Conservation (phyloP, 331 rosid genomes). For the Ulmus americana region DNA sequence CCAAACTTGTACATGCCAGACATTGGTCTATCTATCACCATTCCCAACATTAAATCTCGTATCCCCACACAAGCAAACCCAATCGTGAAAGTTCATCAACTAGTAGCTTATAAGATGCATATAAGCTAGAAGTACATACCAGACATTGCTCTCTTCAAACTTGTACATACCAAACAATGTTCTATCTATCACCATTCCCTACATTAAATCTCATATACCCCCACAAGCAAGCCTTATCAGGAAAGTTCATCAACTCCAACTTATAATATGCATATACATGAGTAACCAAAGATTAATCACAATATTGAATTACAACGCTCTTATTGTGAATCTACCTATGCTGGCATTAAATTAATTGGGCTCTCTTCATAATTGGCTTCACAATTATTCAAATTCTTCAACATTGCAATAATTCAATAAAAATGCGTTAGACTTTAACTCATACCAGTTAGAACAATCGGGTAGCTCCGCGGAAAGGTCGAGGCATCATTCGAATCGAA, state of each 20-base stretch:
- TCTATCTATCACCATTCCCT: too few species aligned
- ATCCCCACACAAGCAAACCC: not conserved
- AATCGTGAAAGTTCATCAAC: not conserved
- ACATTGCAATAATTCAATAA: not conserved
- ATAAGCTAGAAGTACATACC: not conserved
- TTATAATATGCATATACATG: too few species aligned
- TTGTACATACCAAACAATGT: too few species aligned
- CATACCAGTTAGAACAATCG: slow-evolving; percentile 87
- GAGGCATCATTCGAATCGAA: slow-evolving; percentile 52
- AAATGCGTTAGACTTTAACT: not conserved
- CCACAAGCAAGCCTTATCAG: too few species aligned
- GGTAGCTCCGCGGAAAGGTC: slow-evolving; percentile 84
- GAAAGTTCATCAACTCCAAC: too few species aligned
- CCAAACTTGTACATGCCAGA: not conserved
- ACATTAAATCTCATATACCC: too few species aligned
- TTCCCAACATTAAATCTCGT: not conserved
- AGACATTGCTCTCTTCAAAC: not conserved
- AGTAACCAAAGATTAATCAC: too few species aligned
- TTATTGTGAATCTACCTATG: not conserved
- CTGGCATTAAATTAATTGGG: not conserved
- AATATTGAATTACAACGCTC: too few species aligned
- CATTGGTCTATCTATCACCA: not conserved
- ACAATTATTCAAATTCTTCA: not conserved
- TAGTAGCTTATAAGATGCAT: not conserved
- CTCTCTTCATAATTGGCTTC: not conserved